Evolutionary conservation across 805 yeast genomes (phyloP).

Genomic region (Sugiyamaella boreocaroliniensis): DNA sequence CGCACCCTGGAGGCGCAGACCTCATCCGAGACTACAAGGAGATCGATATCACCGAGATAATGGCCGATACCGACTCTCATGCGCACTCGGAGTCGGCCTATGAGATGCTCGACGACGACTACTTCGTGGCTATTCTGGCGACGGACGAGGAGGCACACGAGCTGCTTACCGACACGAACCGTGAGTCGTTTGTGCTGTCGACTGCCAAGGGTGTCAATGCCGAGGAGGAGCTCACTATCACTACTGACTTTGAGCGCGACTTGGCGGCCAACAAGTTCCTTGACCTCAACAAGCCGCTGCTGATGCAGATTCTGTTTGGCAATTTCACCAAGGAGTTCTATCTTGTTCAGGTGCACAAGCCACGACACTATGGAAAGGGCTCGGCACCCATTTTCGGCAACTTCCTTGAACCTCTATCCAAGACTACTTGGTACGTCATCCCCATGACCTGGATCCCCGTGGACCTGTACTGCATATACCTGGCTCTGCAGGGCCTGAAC

Average conservation of each 20-base stretch:
- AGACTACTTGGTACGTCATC: slow-evolving; percentile 92
- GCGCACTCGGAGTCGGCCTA: slow-evolving; percentile 80
- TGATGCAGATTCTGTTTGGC: slow-evolving; percentile 71
- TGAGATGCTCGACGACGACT: slow-evolving; percentile 76
- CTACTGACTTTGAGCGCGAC: slow-evolving; percentile 73
- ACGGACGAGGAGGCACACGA: slow-evolving; percentile 70
- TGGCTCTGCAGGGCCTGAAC: slow-evolving; percentile 50
- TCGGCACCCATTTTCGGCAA: slow-evolving; percentile 95
- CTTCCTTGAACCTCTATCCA: slow-evolving; percentile 82
- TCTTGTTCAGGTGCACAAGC: slow-evolving; percentile 93
- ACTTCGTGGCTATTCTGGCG: slow-evolving; percentile 77
- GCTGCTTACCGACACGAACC: slow-evolving; percentile 51
- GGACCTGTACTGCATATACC: slow-evolving; percentile 53
- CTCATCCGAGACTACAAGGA: slow-evolving; percentile 40
- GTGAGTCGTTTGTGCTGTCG: slow-evolving; percentile 20
- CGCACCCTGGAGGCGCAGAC: slow-evolving; percentile 66
- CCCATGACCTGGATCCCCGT: slow-evolving; percentile 85
- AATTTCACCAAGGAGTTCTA: slow-evolving; percentile 82
- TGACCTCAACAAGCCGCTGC: slow-evolving; percentile 75
- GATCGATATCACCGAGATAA: slow-evolving; percentile 52
- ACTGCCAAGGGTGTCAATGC: slow-evolving; percentile 51
- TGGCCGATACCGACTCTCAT: slow-evolving; percentile 68
- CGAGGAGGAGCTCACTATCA: slow-evolving; percentile 63
- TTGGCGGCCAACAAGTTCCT: slow-evolving; percentile 72
- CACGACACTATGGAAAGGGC: slow-evolving; percentile 95